These are phyloP conservation scores for Escallonia rubra DNA, from an alignment of 129 eudicot species.

Conservation along the genomic window DNA sequence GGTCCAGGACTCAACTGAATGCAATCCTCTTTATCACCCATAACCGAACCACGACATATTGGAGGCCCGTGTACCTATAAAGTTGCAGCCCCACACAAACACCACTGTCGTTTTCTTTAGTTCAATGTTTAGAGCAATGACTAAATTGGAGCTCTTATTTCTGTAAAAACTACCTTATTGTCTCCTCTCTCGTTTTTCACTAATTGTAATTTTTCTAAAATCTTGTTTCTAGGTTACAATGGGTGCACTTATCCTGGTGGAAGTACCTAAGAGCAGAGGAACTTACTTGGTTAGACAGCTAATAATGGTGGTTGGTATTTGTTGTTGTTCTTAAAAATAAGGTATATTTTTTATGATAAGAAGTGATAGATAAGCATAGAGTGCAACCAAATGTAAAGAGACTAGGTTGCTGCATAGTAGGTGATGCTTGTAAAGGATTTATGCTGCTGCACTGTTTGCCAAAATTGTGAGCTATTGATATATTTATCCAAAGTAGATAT, in stretches of 20 bases:
- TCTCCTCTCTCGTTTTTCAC: too few species aligned
- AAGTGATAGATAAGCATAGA: neutral
- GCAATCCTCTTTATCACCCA: too few species aligned
- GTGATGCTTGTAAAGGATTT: neutral
- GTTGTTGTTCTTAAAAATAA: neutral
- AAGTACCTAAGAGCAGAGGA: constrained; percentile 12
- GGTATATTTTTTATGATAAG: constrained; percentile 4
- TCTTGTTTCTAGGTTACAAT: constrained; percentile 23
- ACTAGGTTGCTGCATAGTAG: neutral
- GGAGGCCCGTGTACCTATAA: too few species aligned
- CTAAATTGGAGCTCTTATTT: too few species aligned
- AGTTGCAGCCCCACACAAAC: too few species aligned
- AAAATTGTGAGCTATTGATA: neutral
- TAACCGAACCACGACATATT: too few species aligned
- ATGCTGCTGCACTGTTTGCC: neutral
- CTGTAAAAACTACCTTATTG: too few species aligned
- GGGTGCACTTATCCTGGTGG: constrained; percentile 32
- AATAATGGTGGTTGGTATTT: neutral
- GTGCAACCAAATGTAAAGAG: neutral
- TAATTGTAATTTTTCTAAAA: neutral
- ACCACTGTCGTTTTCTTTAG: too few species aligned
- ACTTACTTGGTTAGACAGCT: neutral
- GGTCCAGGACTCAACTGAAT: too few species aligned
- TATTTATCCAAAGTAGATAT: neutral
- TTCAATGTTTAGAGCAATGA: too few species aligned